Evolutionary conservation across 2,329 filamentous ascomycete genomes (phyloP).

Genomic region (Alternaria alternata): DNA sequence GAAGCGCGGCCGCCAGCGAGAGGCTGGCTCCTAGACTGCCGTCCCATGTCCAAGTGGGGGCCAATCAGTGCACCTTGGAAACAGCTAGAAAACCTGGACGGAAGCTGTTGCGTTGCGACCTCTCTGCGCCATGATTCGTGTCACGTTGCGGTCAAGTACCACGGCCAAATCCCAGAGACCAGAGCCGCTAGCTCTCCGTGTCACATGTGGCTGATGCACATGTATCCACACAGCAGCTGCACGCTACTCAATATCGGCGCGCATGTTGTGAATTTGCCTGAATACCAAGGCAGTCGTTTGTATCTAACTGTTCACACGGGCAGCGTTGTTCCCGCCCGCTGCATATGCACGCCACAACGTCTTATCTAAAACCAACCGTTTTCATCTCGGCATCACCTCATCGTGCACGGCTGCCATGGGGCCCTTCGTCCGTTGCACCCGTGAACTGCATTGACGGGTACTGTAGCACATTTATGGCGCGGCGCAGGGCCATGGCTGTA

Average conservation of each 20-base stretch:
- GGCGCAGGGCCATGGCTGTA: constrained; percentile 17
- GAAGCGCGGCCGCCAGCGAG: constrained; percentile 29
- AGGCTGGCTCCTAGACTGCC: constrained; percentile 19
- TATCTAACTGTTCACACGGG: constrained; percentile 15
- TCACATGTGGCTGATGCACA: constrained; percentile 3
- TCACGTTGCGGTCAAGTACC: constrained; percentile 19
- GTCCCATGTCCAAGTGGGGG: constrained; percentile 21
- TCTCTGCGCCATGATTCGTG: constrained; percentile 35
- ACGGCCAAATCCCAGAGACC: not conserved
- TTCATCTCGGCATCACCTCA: constrained; percentile 15
- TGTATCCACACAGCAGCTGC: constrained; percentile 2
- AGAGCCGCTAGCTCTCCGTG: constrained; percentile 1
- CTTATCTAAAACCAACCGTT: constrained; percentile 8
- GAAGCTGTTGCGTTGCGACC: constrained; percentile 19
- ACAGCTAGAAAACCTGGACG: constrained; percentile 45
- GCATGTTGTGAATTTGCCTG: constrained; percentile 27
- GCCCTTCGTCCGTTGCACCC: constrained; percentile 18
- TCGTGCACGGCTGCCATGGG: constrained; percentile 18
- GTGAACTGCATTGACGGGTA: constrained; percentile 25
- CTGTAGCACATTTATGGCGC: constrained; percentile 30
- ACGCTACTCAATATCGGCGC: constrained; percentile 9
- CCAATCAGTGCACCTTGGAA: constrained; percentile 45
- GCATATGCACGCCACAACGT: constrained; percentile 21
- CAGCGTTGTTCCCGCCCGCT: constrained; percentile 8
- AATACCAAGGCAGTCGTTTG: constrained; percentile 25